Evolutionary conservation across 2,329 filamentous ascomycete genomes (phyloP).

Genomic region (Pseudogymnoascus sp.): DNA sequence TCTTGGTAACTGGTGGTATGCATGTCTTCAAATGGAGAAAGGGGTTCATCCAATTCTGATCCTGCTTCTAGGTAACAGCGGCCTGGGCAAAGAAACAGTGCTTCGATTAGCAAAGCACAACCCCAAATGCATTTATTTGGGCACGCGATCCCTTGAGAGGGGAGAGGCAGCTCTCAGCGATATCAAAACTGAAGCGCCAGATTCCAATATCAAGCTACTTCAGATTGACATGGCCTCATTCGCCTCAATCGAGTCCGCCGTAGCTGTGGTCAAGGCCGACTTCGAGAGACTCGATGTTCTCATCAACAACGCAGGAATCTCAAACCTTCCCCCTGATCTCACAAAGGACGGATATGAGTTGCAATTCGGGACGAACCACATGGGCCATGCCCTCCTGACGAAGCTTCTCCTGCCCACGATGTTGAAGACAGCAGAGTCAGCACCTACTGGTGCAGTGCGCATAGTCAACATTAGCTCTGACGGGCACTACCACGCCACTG

Average conservation of each 20-base stretch:
- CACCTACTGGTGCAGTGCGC: background rate
- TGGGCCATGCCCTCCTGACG: conserved; percentile 46
- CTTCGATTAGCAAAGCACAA: background rate
- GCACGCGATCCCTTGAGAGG: conserved; percentile 31
- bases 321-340: background rate
- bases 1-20: conserved; percentile 38
- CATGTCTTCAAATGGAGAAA: conserved; percentile 14
- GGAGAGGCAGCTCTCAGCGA: conserved; percentile 28
- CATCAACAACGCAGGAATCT: conserved; percentile 35
- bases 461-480: conserved; percentile 1
- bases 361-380: conserved; percentile 44
- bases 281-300: conserved; percentile 31
- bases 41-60: background rate
- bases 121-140: conserved; percentile 27
- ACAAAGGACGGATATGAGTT: conserved; percentile 36
- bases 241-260: background rate
- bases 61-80: background rate
- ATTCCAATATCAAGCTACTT: conserved; percentile 8
- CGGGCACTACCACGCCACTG: background rate
- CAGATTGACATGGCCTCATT: background rate
- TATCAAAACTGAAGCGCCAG: conserved; percentile 23
- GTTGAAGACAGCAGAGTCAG: background rate
- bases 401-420: conserved; percentile 38
- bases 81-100: background rate
- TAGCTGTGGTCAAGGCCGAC: conserved; percentile 3